Evolutionary conservation across 208 protist species (phyloP).

Genomic region (Leishmania lainsoni): DNA sequence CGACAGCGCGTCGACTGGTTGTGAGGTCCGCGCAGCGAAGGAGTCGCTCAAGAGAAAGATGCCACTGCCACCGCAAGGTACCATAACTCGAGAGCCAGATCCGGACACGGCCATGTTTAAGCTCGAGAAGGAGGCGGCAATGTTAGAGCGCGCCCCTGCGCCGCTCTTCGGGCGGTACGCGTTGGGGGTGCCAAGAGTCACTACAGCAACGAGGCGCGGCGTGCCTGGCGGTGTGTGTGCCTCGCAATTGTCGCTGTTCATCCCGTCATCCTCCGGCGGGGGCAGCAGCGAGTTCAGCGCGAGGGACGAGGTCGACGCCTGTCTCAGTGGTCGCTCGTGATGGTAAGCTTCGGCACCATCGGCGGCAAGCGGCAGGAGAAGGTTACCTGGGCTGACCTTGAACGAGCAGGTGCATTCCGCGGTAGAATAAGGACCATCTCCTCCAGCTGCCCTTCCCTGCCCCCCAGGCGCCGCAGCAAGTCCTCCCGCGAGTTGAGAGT

Average conservation of each 20-base stretch:
- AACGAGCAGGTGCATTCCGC: conserved; percentile 20
- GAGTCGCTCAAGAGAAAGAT: neutral
- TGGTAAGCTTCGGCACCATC: neutral
- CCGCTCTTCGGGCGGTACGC: conserved; percentile 14
- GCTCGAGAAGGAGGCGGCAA: conserved; percentile 13
- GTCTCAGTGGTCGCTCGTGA: neutral
- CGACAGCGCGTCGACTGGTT: conserved; percentile 1
- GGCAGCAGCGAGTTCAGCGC: neutral
- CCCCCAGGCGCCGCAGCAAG: neutral
- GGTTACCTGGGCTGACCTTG: conserved; percentile 6
- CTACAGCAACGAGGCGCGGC: conserved; percentile 13
- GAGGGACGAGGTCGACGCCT: neutral
- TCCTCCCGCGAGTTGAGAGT: neutral
- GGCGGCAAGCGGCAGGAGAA: conserved; percentile 11
- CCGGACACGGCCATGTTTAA: neutral
- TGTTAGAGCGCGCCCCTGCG: neutral
- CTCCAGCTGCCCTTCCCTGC: neutral
- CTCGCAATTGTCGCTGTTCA: neutral
- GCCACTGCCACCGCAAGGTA: neutral
- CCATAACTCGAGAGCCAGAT: neutral
- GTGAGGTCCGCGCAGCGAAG: conserved; percentile 1
- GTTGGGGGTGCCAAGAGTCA: conserved; percentile 29
- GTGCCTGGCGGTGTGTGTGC: neutral
- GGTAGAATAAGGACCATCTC: neutral
- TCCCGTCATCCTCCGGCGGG: neutral